A percentile compares a stretch with the other conserved stretches of the same genome.
These are phyloP conservation scores for Trypanosoma cruzi DNA, from an alignment of 208 protist species.

Conservation along the genomic window DNA sequence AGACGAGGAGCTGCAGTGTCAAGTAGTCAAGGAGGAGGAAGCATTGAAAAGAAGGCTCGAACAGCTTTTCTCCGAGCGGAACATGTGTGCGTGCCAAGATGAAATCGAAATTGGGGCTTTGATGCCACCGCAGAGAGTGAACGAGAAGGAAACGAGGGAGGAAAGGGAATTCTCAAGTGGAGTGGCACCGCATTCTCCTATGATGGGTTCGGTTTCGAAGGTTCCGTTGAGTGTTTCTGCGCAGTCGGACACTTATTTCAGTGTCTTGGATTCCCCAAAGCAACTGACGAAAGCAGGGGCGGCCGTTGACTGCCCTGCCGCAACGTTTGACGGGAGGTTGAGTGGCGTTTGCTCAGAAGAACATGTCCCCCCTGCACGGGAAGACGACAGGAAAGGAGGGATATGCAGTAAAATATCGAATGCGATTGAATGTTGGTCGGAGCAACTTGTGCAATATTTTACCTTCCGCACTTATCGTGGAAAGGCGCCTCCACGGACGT, in stretches of 20 bases:
- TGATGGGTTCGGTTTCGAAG: neutral
- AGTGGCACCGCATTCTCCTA: neutral
- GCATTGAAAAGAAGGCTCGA: slow-evolving; percentile 24
- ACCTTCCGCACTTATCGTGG: slow-evolving; percentile 9
- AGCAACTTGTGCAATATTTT: slow-evolving; percentile 9
- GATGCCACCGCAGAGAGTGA: neutral
- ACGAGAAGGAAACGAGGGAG: neutral
- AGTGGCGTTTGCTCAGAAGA: neutral
- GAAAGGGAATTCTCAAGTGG: neutral
- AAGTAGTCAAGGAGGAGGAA: slow-evolving; percentile 17
- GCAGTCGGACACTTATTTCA: neutral
- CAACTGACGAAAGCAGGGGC: neutral
- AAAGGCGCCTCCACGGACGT: neutral
- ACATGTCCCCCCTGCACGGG: neutral
- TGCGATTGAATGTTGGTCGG: slow-evolving; percentile 4
- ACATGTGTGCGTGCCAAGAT: neutral
- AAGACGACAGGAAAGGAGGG: neutral
- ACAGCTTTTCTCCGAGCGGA: slow-evolving; percentile 17
- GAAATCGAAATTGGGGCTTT: neutral
- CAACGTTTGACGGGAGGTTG: neutral
- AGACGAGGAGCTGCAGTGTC: neutral
- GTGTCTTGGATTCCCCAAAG: neutral
- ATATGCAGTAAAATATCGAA: neutral
- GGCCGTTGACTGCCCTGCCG: neutral
- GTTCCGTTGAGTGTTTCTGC: neutral